phyloP scores from a whole-genome alignment of 169 alveolate genomes.

The Cryptosporidium meleagridis region DNA sequence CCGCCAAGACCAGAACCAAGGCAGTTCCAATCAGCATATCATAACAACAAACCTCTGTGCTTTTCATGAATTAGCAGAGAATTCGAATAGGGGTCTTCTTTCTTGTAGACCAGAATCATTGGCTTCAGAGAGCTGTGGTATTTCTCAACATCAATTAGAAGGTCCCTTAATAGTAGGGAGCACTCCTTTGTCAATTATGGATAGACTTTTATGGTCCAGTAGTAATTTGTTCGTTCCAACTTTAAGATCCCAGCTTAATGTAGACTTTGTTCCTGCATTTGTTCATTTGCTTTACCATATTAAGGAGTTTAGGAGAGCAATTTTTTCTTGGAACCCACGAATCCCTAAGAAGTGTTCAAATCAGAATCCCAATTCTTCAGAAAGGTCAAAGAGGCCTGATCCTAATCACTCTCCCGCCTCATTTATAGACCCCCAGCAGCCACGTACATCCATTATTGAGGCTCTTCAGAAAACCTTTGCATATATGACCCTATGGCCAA shows the following conservation, averaged over 20 bases:
- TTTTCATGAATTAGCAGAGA: slow-evolving; percentile 64
- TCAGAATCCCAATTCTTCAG: background rate
- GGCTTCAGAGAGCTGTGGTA: slow-evolving; percentile 47
- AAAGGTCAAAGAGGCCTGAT: slow-evolving; percentile 33
- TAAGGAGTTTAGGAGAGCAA: slow-evolving; percentile 84
- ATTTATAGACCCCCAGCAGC: background rate
- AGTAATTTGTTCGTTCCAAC: slow-evolving; percentile 81
- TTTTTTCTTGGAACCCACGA: slow-evolving; percentile 73
- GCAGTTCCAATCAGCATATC: background rate
- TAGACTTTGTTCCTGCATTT: slow-evolving; percentile 81
- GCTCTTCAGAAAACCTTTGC: slow-evolving; percentile 89
- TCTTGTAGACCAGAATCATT: slow-evolving; percentile 11
- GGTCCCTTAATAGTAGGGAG: background rate
- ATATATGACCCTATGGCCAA: slow-evolving; percentile 87
- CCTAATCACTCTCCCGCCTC: background rate
- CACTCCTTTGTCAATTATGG: slow-evolving; percentile 46
- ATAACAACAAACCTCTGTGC: slow-evolving; percentile 13
- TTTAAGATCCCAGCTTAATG: slow-evolving; percentile 80
- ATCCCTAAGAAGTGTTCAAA: background rate
- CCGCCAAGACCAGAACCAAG: slow-evolving; percentile 16
- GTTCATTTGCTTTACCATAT: slow-evolving; percentile 82
- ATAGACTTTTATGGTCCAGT: slow-evolving; percentile 73
- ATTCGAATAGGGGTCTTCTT: slow-evolving; percentile 1
- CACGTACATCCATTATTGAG: slow-evolving; percentile 77
- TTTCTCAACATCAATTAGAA: slow-evolving; percentile 51